Conservation (phyloP, 352 stramenopile genomes). For the Phytophthora citrophthora region DNA sequence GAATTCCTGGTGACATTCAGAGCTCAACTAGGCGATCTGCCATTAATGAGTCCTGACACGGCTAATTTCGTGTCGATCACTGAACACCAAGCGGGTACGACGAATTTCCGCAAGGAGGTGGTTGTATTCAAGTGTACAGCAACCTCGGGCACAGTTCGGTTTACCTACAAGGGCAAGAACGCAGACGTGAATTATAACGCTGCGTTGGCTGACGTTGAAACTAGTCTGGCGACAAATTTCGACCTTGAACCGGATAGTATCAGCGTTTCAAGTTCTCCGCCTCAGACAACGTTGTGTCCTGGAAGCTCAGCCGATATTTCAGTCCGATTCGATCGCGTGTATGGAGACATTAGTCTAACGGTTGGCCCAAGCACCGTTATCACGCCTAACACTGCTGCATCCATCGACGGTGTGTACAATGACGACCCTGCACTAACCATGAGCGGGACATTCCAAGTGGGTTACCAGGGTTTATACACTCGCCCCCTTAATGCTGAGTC, state of each 20-base stretch:
- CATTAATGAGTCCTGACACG: slow-evolving; percentile 33
- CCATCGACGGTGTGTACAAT: slow-evolving; percentile 67
- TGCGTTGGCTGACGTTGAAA: slow-evolving; percentile 39
- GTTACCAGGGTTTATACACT: slow-evolving; percentile 67
- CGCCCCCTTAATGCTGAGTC: slow-evolving; percentile 74
- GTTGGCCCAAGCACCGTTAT: slow-evolving; percentile 29
- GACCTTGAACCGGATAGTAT: slow-evolving; percentile 64
- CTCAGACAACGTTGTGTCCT: too few relatives aligned
- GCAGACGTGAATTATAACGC: slow-evolving; percentile 36
- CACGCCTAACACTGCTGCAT: slow-evolving; percentile 32
- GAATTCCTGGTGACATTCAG: slow-evolving; percentile 69
- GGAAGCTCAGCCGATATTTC: slow-evolving; percentile 36
- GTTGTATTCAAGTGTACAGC: slow-evolving; percentile 62
- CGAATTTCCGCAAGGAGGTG: slow-evolving; percentile 75
- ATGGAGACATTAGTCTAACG: slow-evolving; percentile 49
- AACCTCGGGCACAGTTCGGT: slow-evolving; percentile 37
- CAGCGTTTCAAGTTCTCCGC: slow-evolving; percentile 42
- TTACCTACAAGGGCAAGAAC: slow-evolving; percentile 24
- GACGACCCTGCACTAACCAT: slow-evolving; percentile 52
- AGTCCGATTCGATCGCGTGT: slow-evolving; percentile 72
- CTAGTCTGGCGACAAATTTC: slow-evolving; percentile 55
- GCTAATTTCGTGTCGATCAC: slow-evolving; percentile 30
- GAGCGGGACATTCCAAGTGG: slow-evolving; percentile 84
- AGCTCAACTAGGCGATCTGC: slow-evolving; percentile 51
- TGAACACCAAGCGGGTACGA: slow-evolving; percentile 39